These are phyloP conservation scores for Pichia nanzhaoensis DNA, from an alignment of 805 yeast genomes.

Conservation along the genomic window DNA sequence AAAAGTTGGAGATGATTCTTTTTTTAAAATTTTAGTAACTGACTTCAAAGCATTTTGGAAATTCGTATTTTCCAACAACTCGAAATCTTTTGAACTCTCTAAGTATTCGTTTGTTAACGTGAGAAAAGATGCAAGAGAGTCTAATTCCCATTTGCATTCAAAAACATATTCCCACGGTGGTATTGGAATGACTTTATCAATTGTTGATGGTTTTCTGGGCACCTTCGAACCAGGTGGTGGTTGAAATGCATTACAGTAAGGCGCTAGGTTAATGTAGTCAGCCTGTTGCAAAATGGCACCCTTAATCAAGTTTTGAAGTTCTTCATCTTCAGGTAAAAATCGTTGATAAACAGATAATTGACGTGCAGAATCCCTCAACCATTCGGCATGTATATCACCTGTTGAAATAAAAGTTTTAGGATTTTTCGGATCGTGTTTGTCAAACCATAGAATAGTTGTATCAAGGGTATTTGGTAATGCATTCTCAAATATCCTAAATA, in stretches of 20 bases:
- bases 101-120: conserved; percentile 68
- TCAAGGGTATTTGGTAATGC: conserved; percentile 84
- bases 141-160: conserved; percentile 88
- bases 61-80: conserved; percentile 36
- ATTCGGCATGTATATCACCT: conserved; percentile 90
- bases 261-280: conserved; percentile 49
- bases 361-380: conserved; percentile 84
- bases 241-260: conserved; percentile 89
- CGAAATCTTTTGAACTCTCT: conserved; percentile 43
- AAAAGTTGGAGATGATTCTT: conserved; percentile 60
- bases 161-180: conserved; percentile 70
- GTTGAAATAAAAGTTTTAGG: conserved; percentile 77
- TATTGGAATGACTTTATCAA: conserved; percentile 60
- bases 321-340: conserved; percentile 44
- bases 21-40: conserved; percentile 43
- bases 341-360: conserved; percentile 73
- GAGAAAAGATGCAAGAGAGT: conserved; percentile 76
- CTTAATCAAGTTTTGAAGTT: conserved; percentile 44
- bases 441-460: conserved; percentile 76
- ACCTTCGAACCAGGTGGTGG: conserved; percentile 59
- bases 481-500: conserved; percentile 72
- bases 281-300: conserved; percentile 86
- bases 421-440: conserved; percentile 17
- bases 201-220: conserved; percentile 42
- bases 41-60: conserved; percentile 59